Evolutionary conservation across 1,284 basidiomycete species (phyloP).

Genomic region (Apiotrichum laibachii): DNA sequence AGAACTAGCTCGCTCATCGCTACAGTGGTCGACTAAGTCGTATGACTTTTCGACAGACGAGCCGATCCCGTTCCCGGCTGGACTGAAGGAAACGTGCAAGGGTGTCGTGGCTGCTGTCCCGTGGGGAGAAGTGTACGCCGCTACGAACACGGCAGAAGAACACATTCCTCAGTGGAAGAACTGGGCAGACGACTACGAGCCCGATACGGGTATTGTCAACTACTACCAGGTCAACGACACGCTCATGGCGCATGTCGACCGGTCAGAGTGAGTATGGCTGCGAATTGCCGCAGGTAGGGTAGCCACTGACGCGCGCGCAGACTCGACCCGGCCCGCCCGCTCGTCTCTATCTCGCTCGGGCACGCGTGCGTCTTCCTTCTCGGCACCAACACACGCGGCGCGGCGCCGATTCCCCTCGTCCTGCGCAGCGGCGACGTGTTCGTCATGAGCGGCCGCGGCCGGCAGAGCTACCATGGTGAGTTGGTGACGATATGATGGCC

Average conservation of each 20-base stretch:
- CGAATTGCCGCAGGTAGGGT: slow-evolving; percentile 14
- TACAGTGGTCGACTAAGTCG: slow-evolving; percentile 82
- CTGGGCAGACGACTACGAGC: slow-evolving; percentile 71
- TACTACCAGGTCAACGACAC: slow-evolving; percentile 83
- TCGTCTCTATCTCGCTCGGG: slow-evolving; percentile 89
- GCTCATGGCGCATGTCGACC: slow-evolving; percentile 89
- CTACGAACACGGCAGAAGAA: slow-evolving; percentile 32
- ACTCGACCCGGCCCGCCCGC: slow-evolving; percentile 68
- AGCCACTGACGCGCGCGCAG: slow-evolving; percentile 22
- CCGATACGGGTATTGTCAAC: slow-evolving; percentile 90
- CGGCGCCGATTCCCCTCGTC: slow-evolving; percentile 71
- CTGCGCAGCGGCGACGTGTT: slow-evolving; percentile 82
- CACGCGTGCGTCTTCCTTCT: slow-evolving; percentile 83
- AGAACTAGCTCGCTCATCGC: slow-evolving; percentile 1
- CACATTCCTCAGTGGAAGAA: slow-evolving; percentile 59
- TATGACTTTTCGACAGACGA: slow-evolving; percentile 70
- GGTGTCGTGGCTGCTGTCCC: slow-evolving; percentile 61
- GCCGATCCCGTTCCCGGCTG: slow-evolving; percentile 61
- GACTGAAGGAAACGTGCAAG: slow-evolving; percentile 62
- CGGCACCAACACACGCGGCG: slow-evolving; percentile 73
- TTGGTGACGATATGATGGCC: background rate
- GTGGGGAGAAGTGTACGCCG: slow-evolving; percentile 66
- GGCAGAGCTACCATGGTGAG: slow-evolving; percentile 79
- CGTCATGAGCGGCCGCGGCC: slow-evolving; percentile 83
- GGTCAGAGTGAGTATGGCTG: slow-evolving; percentile 61